Base-by-base conservation (phyloP, 257 asterid species). In the Fraxinus pennsylvanica region DNA sequence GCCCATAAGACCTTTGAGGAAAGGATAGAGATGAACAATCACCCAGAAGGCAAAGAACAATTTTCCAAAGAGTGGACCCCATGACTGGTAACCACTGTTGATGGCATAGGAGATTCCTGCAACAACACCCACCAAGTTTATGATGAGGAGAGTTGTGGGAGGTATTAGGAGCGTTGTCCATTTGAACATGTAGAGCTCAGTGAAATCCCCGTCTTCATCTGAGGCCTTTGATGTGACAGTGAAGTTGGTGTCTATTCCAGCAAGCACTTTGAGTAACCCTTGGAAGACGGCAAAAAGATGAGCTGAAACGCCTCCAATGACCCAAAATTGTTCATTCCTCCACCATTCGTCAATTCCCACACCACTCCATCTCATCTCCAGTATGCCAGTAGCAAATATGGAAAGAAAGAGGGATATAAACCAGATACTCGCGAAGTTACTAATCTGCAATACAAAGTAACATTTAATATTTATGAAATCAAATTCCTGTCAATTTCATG, bases 291-390 rank as follows among this genome's bases (percentile, higher is more conserved):
- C 99, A 39, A 94, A 94, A 67, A 92, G 87, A 83, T 94, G 98
- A 74, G 98, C 84, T 2, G 98, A 94, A 81, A 94, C 97, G 72
- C 98, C 97, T 77, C 97, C 98, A 17, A 94, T 94, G 86, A 94
- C 98, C 97, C 98, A 94, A 84, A 94, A 94, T 88, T 94, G 98
- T 86, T 94, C 98, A 35, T 94, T 94, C 82, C 98, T 92, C 98
- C 98, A 94, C 98, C 98, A 94, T 82, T 94, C 98, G 19, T 94
- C 97, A 27, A 94, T 94, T 79, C 97, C 94, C 15, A 94, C 98
- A 38, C 97, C 98, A 75, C 98, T 92, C 98, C 98, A 94, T 83
- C 97, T 82, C 98, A 94, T 94, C 81, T 94, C 99, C 36, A 94
- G 91, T 30, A 94, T 94, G 84, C 99, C 99, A 1, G 99, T 94